Percentiles rank a stretch among this genome's conserved stretches.
Evolutionary conservation across 1,139 yeast species (phyloP).

Genomic region (Kluyveromyces sp.): DNA sequence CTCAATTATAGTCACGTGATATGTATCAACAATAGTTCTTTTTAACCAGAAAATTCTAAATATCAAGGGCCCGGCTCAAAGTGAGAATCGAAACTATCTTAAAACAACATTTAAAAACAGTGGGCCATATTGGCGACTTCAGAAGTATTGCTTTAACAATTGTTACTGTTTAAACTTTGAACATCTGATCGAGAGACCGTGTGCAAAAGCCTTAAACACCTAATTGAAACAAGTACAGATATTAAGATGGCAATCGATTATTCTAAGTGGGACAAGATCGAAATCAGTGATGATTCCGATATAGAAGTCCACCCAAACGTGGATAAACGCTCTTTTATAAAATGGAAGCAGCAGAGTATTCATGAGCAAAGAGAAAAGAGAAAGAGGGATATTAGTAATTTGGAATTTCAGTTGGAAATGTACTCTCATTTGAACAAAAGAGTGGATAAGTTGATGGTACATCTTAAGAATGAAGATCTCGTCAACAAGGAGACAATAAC

Average conservation of each 20-base stretch:
- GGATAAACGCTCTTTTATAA: conserved; percentile 83
- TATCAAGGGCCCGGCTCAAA: too few relatives aligned
- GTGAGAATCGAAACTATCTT: too few relatives aligned
- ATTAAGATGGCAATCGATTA: conserved; percentile 69
- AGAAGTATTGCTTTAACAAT: too few relatives aligned
- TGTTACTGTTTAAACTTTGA: too few relatives aligned
- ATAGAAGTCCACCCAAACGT: conserved; percentile 97
- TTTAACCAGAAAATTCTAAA: too few relatives aligned
- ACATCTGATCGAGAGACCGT: too few relatives aligned
- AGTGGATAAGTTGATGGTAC: conserved; percentile 51
- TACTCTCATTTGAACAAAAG: conserved; percentile 66
- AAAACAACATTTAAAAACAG: too few relatives aligned
- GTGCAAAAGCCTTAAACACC: too few relatives aligned
- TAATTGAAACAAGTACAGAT: background rate
- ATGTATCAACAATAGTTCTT: background rate
- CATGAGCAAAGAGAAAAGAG: conserved; percentile 86
- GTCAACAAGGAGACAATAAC: conserved; percentile 36
- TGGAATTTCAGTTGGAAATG: conserved; percentile 69
- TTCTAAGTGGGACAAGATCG: conserved; percentile 96
- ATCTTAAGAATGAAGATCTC: conserved; percentile 35
- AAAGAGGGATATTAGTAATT: conserved; percentile 64
- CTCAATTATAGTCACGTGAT: background rate
- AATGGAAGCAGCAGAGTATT: conserved; percentile 96
- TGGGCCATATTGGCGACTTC: too few relatives aligned
- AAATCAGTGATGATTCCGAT: conserved; percentile 92